Evolutionary conservation across 2,329 filamentous ascomycete genomes (phyloP).

Genomic region (Fusarium setosum): DNA sequence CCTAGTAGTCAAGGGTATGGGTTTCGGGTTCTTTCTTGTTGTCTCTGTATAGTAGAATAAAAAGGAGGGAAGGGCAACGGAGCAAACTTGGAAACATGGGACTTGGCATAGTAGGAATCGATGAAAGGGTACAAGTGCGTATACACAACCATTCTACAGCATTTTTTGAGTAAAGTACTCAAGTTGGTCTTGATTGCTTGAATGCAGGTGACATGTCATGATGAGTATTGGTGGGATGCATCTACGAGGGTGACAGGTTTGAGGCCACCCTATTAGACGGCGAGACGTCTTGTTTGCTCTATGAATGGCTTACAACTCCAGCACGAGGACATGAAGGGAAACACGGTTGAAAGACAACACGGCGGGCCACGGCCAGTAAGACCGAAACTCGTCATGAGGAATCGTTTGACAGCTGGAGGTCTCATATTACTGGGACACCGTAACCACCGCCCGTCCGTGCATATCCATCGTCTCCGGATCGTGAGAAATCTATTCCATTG

Average conservation of each 20-base stretch:
- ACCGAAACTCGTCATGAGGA: too few relatives aligned
- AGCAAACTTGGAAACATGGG: constrained; percentile 23
- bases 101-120: constrained; percentile 24
- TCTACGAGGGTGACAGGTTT: neutral
- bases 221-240: neutral
- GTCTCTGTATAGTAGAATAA: constrained; percentile 42
- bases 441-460: too few relatives aligned
- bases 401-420: too few relatives aligned
- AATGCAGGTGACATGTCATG: neutral
- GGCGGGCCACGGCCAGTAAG: too few relatives aligned
- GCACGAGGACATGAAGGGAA: too few relatives aligned
- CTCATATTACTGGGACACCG: too few relatives aligned
- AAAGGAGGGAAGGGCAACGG: constrained; percentile 7
- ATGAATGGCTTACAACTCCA: too few relatives aligned
- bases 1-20: constrained; percentile 2
- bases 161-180: too few relatives aligned
- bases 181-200: neutral
- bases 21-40: constrained; percentile 8
- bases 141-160: neutral
- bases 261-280: neutral
- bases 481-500: too few relatives aligned
- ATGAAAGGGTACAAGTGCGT: constrained; percentile 21
- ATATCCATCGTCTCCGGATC: neutral
- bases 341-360: too few relatives aligned
- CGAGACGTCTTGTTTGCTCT: neutral